phyloP scores from a whole-genome alignment of 768 basidiomycete genomes.

The Kondoa malvinella region DNA sequence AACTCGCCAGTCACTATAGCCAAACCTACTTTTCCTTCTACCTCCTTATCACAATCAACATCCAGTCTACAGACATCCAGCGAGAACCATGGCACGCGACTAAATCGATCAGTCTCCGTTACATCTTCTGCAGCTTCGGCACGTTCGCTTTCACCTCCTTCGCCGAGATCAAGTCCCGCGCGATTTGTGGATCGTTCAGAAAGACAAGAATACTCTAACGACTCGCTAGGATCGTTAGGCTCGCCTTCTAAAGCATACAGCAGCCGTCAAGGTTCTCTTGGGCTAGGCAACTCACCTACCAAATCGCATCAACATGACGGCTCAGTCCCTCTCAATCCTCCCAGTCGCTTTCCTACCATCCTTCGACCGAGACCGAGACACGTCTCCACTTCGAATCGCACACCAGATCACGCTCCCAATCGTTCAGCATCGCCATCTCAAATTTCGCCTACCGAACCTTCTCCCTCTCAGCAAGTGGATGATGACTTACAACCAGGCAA shows the following conservation, averaged over 20 bases:
- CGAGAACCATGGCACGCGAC: not conserved
- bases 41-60: not conserved
- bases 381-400: not conserved
- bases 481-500: slow-evolving; percentile 9
- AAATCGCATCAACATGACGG: not conserved
- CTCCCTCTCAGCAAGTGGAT: not conserved
- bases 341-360: not conserved
- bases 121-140: not conserved
- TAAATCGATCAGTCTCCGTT: not conserved
- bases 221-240: not conserved
- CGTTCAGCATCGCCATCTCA: not conserved
- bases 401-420: not conserved
- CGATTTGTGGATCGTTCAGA: not conserved
- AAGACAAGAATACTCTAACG: not conserved
- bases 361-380: not conserved
- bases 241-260: not conserved
- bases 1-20: not conserved
- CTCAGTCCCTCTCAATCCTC: not conserved
- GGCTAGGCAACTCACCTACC: not conserved
- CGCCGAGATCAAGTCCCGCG: not conserved
- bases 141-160: not conserved
- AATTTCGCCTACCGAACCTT: not conserved
- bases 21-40: not conserved
- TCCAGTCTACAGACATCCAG: not conserved
- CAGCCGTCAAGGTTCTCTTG: not conserved